Base-by-base conservation (phyloP, 352 stramenopile genomes). In the Pythium volutum region DNA sequence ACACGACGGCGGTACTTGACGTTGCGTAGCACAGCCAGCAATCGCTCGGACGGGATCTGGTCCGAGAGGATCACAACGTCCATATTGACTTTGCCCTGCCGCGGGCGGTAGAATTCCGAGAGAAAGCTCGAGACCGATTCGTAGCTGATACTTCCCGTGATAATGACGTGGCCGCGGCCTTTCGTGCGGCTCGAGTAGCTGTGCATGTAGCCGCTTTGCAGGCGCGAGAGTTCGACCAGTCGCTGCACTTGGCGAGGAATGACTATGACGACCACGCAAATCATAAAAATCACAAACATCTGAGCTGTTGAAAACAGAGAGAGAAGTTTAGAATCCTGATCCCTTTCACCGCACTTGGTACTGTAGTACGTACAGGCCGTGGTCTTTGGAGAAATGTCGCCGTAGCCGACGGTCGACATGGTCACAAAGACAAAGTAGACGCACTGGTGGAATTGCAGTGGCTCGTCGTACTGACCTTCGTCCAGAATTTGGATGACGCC, bases 381-480 rank as follows among this genome's bases (percentile, higher is more conserved):
- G 7, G 73, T 86, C 18, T 73, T 67, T 12, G 79, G 76, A 4
- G 75, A 75, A 26, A 88, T 87, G 41, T 87, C 79, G 10, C 76
- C 76, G 51, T 82, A 88, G 25, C 79, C 79, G 39, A 88, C 78
- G 1, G 79, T 88, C 0, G 76, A 76, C 18, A 88, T 66, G 4
- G 79, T 88, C 27, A 87, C 79, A 46, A 88, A 85, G 22, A 88
- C 76, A 47, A 87, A 88, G 57, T 88, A 87, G 51, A 88, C 69
- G 16, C 75, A 75, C 62, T 84, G 64, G 66, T 87, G 79, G 53
- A 88, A 87, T 55, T 80, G n/a, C 31, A 87, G 69, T 31, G 55
- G 56, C 4, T 74, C 65, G 6, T 55, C 55, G 57, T 85, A 84
- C 46, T 82, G 85, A 25, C 75, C 67, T 56, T 85, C 73, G 31